Evolutionary conservation across 257 asterid species (phyloP), one percentile per base, ranked within the genome.

Genomic region (Paraleonurus japonicus): DNA sequence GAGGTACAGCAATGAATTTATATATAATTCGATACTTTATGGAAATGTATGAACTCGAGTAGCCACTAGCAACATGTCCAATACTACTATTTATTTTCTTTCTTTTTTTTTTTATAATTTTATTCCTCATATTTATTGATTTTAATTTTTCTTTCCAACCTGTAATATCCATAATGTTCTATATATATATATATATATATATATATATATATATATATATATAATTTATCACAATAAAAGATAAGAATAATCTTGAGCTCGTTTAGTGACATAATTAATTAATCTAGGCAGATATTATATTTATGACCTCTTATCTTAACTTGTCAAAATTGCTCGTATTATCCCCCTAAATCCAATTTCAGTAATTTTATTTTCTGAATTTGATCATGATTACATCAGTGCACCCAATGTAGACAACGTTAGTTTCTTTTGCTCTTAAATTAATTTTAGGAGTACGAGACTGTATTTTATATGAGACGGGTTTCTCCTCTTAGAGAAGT

Each of bases 1-100:
- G 70, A 33, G 79, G 74, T 74, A 70, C 71, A 70, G 20, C 60
- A 32, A 79, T 66, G 6, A 69, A 47, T 69, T 24, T 20, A 33
- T 28, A 33, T 28, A 45, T 43, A 43, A 12, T 43, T 43, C 15
- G 5, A 50, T 17, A 1, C 0, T 16, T n/a, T 45, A 45, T 20
- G 53, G 53, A 45, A 73, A 45, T 73, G 48, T 15, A 43, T 20
- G 33, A 53, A 72, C 54, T 78, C 68, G 30, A 78, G 60, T 68
- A 27, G 75, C 72, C 74, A 33, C 3, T 9, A 5, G 37, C 47
- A 39, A 39, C 47, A 39, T 39, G 47, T 9, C 47, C 47, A 11
- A 39, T 11, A 39, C 2, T 35, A 12, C 2, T 2, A 0, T 39
- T 30, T 30, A 6, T 6, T 30, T 30, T 30, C 33, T 30, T 39